Evolutionary conservation across 495 filamentous ascomycete species (phyloP).

Genomic region (Aspergillus funiculosus): DNA sequence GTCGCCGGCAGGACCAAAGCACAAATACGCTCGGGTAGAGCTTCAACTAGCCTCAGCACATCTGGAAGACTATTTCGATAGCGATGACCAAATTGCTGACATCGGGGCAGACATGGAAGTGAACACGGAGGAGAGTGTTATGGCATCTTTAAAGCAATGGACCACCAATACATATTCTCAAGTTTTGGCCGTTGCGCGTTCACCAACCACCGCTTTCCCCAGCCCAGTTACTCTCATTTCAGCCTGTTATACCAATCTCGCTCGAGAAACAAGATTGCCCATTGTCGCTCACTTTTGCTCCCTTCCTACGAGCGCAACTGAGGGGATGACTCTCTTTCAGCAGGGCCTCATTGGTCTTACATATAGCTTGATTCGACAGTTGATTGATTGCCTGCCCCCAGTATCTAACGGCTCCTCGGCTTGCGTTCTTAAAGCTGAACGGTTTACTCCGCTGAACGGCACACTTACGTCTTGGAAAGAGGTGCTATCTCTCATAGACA

Average conservation of each 20-base stretch:
- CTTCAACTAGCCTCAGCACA: slow-evolving; percentile 40
- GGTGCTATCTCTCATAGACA: slow-evolving; percentile 36
- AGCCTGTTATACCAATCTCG: slow-evolving; percentile 32
- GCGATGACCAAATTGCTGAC: slow-evolving; percentile 34
- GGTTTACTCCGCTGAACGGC: slow-evolving; percentile 36
- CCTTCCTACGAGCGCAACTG: slow-evolving; percentile 22
- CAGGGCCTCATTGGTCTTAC: slow-evolving; percentile 39
- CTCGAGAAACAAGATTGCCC: slow-evolving; percentile 34
- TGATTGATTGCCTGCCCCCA: slow-evolving; percentile 41
- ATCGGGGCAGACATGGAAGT: slow-evolving; percentile 30
- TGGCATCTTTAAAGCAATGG: slow-evolving; percentile 37
- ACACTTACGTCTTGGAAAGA: slow-evolving; percentile 39
- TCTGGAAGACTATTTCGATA: slow-evolving; percentile 40
- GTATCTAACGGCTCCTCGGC: slow-evolving; percentile 36
- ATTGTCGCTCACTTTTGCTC: slow-evolving; percentile 42
- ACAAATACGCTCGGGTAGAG: slow-evolving; percentile 37
- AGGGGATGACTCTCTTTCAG: slow-evolving; percentile 28
- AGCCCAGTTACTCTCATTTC: slow-evolving; percentile 37
- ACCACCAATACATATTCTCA: slow-evolving; percentile 33
- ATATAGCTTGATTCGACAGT: slow-evolving; percentile 46
- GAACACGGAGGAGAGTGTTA: slow-evolving; percentile 29
- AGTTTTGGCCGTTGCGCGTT: slow-evolving; percentile 36
- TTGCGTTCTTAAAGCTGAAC: slow-evolving; percentile 35
- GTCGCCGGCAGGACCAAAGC: slow-evolving; percentile 31
- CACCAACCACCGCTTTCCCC: slow-evolving; percentile 22